These are phyloP conservation scores for Mrakiaceae sp. DNA, from an alignment of 1,284 basidiomycete genomes.

Conservation along the genomic window DNA sequence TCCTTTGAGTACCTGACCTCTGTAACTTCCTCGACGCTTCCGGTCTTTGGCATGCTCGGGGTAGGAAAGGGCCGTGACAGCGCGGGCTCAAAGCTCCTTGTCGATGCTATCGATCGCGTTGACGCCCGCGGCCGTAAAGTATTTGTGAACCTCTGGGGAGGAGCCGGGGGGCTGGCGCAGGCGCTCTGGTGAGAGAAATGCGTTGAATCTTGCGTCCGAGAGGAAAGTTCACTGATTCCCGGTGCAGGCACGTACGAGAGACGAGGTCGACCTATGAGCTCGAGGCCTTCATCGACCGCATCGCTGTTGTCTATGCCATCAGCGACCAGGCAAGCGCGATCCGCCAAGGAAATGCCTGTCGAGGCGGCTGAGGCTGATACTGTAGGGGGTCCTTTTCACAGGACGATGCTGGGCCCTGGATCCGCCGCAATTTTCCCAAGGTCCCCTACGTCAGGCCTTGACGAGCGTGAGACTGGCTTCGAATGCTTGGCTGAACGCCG, in stretches of 20 bases:
- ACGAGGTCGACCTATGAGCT: too few species aligned
- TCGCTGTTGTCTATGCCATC: slow-evolving; percentile 16
- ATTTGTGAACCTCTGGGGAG: slow-evolving; percentile 19
- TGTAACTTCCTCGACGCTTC: neutral
- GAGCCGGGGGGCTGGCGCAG: slow-evolving; percentile 18
- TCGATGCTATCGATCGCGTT: slow-evolving; percentile 15
- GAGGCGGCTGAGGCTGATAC: too few species aligned
- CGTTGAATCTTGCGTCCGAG: neutral
- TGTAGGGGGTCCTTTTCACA: too few species aligned
- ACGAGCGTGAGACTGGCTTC: neutral
- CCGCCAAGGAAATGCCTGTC: too few species aligned
- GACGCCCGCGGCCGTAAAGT: slow-evolving; percentile 10
- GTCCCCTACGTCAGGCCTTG: slow-evolving; percentile 8
- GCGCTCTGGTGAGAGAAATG: slow-evolving; percentile 15
- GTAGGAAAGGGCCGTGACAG: slow-evolving; percentile 1
- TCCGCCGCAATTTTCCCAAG: slow-evolving; percentile 18
- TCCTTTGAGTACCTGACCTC: neutral
- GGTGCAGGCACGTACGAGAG: too few species aligned
- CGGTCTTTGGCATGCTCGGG: slow-evolving; percentile 17
- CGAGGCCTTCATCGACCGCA: too few species aligned
- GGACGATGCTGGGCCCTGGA: slow-evolving; percentile 18
- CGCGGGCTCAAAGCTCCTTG: slow-evolving; percentile 12
- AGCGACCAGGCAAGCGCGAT: slow-evolving; percentile 12
- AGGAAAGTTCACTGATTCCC: too few species aligned
- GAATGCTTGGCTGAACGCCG: neutral